phyloP scores from a whole-genome alignment of 1,284 basidiomycete species.

The Puccinia polysora region DNA sequence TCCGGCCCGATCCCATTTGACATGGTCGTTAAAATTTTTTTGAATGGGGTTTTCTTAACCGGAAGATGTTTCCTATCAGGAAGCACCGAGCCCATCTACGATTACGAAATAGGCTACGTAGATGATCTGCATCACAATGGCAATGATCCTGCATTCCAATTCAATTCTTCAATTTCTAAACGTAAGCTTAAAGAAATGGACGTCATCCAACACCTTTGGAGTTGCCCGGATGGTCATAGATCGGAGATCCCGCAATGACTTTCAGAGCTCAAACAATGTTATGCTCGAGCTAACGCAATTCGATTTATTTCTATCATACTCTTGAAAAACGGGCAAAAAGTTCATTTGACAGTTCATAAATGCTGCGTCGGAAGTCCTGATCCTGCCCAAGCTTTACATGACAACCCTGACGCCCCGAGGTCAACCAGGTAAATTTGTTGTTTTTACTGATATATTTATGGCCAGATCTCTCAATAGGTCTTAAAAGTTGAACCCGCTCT shows the following conservation, averaged over 20 bases:
- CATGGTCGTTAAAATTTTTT: conserved; percentile 26
- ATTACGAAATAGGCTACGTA: conserved; percentile 20
- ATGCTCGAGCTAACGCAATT: too few species aligned
- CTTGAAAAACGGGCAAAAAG: neutral
- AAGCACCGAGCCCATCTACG: conserved; percentile 17
- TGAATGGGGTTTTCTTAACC: conserved; percentile 21
- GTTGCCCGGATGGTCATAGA: neutral
- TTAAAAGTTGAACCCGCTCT: neutral
- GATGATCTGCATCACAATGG: neutral
- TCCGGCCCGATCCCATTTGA: conserved; percentile 35
- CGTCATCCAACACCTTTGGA: neutral
- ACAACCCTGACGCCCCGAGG: neutral
- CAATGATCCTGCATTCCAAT: neutral
- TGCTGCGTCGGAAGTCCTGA: conserved; percentile 22
- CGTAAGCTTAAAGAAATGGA: neutral
- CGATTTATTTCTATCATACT: neutral
- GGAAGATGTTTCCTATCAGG: conserved; percentile 37
- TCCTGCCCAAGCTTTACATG: neutral
- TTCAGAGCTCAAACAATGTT: too few species aligned
- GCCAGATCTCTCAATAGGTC: neutral
- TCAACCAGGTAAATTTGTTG: neutral
- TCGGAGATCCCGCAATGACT: too few species aligned
- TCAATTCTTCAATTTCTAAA: conserved; percentile 3
- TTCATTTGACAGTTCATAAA: conserved; percentile 35
- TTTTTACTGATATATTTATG: neutral